Evolutionary conservation across 179 eudicot species (phyloP).

Genomic region (Pouteria campechiana): DNA sequence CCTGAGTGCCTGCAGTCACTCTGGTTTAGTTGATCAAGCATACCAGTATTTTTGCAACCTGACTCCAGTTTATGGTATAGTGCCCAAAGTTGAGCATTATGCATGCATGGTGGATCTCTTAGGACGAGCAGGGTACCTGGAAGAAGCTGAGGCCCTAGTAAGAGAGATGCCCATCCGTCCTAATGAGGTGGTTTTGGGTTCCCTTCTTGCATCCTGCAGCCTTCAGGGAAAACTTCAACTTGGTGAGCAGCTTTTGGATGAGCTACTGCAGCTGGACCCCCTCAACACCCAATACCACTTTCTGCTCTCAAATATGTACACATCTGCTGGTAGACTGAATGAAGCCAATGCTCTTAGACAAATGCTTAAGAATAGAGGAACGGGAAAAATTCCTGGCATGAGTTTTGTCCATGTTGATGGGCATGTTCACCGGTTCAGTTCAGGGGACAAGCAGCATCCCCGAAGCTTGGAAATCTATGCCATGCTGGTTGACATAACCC

Average conservation of each 20-base stretch:
- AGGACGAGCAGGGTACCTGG: slow-evolving; percentile 25
- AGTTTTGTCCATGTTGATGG: slow-evolving; percentile 26
- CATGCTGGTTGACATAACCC: slow-evolving; percentile 22
- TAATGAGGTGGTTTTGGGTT: slow-evolving; percentile 24
- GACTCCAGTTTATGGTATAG: slow-evolving; percentile 8
- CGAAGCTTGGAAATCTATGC: slow-evolving; percentile 9
- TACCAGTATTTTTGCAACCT: slow-evolving; percentile 11
- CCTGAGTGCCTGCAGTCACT: slow-evolving; percentile 29
- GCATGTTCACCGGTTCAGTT: slow-evolving; percentile 14
- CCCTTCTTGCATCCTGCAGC: slow-evolving; percentile 23
- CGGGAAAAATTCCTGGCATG: slow-evolving; percentile 22
- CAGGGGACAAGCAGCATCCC: slow-evolving; percentile 23
- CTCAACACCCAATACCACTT: slow-evolving; percentile 18
- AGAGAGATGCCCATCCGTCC: slow-evolving; percentile 25
- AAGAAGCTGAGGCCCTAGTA: slow-evolving; percentile 21
- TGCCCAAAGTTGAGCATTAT: slow-evolving; percentile 28
- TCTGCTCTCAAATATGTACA: slow-evolving; percentile 25
- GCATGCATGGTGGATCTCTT: slow-evolving; percentile 33
- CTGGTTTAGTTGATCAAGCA: slow-evolving; percentile 29
- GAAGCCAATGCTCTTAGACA: slow-evolving; percentile 10
- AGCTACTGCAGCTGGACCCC: slow-evolving; percentile 15
- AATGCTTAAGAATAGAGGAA: slow-evolving; percentile 12
- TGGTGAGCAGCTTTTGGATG: slow-evolving; percentile 14
- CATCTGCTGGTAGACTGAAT: slow-evolving; percentile 11
- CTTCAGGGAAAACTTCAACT: slow-evolving; percentile 10